Evolutionary conservation across 116 monocot genomes (phyloP), one percentile per base, ranked within the genome.

Genomic region (Trichopus zeylanicus): DNA sequence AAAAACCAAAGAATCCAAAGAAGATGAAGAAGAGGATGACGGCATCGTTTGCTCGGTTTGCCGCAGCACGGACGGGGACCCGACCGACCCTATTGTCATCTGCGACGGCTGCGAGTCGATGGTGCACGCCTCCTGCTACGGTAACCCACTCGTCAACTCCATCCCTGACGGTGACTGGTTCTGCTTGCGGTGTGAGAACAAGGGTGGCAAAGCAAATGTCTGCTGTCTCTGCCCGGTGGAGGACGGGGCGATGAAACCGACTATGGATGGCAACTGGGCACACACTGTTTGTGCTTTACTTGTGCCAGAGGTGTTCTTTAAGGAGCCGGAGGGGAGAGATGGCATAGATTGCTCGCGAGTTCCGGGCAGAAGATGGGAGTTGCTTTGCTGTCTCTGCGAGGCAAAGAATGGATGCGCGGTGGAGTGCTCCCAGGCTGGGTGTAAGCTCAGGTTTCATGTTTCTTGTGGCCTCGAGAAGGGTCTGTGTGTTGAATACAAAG

Each of bases 101-200:
- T 97, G 97, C 73, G 91, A 97, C 48, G 97, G 97, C 46, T 97
- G 97, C 62, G 87, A 87, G 13, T 71, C 91, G 16, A 87, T 71
- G 77, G 97, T 91, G 27, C 97, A 97, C 63, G 74, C 79, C 42
- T 67, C 76, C 32, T 97, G 97, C 77, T 97, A 97, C 60, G 97
- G 97, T 8, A 78, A 75, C 60, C 97, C 97, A 16, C 78, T 97
- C 9, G 20, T 46, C 31, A 27, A 61, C 1, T 68, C 67, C 25
- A 62, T 97, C 18, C 87, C 97, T 9, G 91, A 84, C 3, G 91
- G 84, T 6, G 91, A 91, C 55, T 97, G 97, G 97, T 87, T 91
- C 81, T 97, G 97, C 63, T 9, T 28, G 19, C 31, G 31, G 3
- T 92, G 92, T 68, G 57, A 60, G 66, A 20, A 34, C 15, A 52